phyloP scores from a whole-genome alignment of 495 filamentous ascomycete species.

The Neurospora sublineolata region DNA sequence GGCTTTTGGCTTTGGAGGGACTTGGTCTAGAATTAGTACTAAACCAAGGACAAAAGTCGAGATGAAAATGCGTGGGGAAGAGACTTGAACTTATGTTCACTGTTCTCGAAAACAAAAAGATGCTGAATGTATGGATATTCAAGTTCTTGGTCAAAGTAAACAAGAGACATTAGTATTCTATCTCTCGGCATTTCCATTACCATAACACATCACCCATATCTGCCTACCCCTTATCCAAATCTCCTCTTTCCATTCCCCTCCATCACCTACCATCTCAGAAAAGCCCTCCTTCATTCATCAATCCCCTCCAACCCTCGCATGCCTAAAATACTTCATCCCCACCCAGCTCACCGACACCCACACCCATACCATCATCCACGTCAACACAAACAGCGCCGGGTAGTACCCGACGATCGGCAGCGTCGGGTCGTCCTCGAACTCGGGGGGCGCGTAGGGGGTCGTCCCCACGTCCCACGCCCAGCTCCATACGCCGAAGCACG shows the following conservation, averaged over 20 bases:
- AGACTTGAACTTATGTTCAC: background rate
- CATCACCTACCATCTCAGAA: background rate
- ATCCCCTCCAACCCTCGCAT: constrained; percentile 69
- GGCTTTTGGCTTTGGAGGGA: background rate
- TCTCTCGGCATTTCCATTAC: background rate
- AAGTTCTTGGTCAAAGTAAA: background rate
- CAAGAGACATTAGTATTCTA: background rate
- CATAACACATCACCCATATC: background rate
- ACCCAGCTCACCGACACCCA: constrained; percentile 97
- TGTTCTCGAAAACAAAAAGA: background rate
- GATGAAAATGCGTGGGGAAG: background rate
- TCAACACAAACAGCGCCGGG: constrained; percentile 84
- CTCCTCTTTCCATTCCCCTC: background rate
- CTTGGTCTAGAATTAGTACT: background rate
- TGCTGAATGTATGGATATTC: background rate
- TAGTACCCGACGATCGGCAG: constrained; percentile 95
- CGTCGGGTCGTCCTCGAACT: constrained; percentile 85
- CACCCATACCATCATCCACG: constrained; percentile 94
- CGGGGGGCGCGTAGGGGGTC: constrained; percentile 84
- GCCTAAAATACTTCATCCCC: constrained; percentile 98
- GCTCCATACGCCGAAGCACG: constrained; percentile 93
- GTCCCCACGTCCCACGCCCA: constrained; percentile 99
- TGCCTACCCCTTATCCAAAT: background rate
- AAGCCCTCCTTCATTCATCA: constrained; percentile 8
- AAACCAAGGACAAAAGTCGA: background rate